Evolutionary conservation across 2,329 filamentous ascomycete genomes (phyloP).

Genomic region (Exophiala lecanii-corni): DNA sequence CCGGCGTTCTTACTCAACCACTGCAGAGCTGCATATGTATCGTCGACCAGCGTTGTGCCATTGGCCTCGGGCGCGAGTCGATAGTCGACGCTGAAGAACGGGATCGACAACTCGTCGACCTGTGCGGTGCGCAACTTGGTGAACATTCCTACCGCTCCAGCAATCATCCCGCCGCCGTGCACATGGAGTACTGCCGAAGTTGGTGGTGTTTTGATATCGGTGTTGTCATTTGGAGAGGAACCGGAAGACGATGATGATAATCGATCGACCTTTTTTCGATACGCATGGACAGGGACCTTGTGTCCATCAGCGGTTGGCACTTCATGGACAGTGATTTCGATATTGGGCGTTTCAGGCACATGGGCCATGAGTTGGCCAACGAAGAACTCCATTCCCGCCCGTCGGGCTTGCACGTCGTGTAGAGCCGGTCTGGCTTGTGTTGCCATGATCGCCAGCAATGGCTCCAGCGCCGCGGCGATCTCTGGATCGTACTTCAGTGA

Average conservation of each 20-base stretch:
- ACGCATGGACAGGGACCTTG: neutral
- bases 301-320: neutral
- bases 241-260: neutral
- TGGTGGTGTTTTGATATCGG: no score
- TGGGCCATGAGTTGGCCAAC: neutral
- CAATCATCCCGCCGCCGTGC: conserved; percentile 29
- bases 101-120: conserved; percentile 22
- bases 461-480: conserved; percentile 1
- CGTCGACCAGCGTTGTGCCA: conserved; percentile 26
- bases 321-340: neutral
- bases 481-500: conserved; percentile 4
- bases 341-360: neutral
- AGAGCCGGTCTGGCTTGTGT: neutral
- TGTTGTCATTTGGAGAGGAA: no score
- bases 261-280: neutral
- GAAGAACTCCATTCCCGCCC: neutral
- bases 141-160: conserved; percentile 20
- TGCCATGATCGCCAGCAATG: neutral
- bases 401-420: conserved; percentile 2
- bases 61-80: conserved; percentile 28
- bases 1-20: conserved; percentile 37
- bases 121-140: conserved; percentile 10
- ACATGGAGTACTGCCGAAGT: conserved; percentile 26
- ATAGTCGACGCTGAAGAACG: conserved; percentile 29
- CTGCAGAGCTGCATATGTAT: conserved; percentile 30